Evolutionary conservation across 2,329 filamentous ascomycete species (phyloP).

Genomic region (Ophiognomonia clavigignenti-juglandacearum): DNA sequence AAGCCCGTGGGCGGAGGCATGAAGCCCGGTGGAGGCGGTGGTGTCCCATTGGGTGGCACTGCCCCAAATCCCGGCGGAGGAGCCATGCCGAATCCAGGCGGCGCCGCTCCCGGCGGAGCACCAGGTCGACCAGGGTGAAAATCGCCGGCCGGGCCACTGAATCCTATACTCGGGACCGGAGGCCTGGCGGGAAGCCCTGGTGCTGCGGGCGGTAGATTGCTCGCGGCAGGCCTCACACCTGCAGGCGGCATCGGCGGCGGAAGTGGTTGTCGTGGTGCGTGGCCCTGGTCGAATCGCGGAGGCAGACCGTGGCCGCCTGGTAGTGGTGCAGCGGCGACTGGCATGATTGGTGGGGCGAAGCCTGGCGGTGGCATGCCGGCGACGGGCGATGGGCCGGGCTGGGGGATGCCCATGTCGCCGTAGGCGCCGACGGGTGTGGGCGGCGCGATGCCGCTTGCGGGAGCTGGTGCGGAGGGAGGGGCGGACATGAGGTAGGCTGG

Average conservation of each 20-base stretch:
- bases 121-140: constrained; percentile 41
- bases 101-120: constrained; percentile 23
- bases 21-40: constrained; percentile 32
- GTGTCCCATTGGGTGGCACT: constrained; percentile 24
- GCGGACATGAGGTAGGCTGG: constrained; percentile 59
- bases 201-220: constrained; percentile 42
- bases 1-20: constrained; percentile 37
- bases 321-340: constrained; percentile 23
- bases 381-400: constrained; percentile 16
- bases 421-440: constrained; percentile 18
- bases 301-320: constrained; percentile 18
- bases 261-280: neutral
- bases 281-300: constrained; percentile 12
- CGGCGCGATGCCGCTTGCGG: constrained; percentile 19
- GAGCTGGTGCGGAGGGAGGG: constrained; percentile 21
- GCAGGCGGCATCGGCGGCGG: constrained; percentile 14
- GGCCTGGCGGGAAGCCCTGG: constrained; percentile 47
- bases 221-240: constrained; percentile 22
- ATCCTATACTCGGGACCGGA: constrained; percentile 40
- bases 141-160: constrained; percentile 39
- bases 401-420: constrained; percentile 14
- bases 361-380: constrained; percentile 24
- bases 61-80: constrained; percentile 36
- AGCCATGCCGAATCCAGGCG: constrained; percentile 32
- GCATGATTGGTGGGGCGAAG: constrained; percentile 28